Evolutionary conservation across 2,329 filamentous ascomycete genomes (phyloP).

Genomic region (Ceratocystis eucalypticola): DNA sequence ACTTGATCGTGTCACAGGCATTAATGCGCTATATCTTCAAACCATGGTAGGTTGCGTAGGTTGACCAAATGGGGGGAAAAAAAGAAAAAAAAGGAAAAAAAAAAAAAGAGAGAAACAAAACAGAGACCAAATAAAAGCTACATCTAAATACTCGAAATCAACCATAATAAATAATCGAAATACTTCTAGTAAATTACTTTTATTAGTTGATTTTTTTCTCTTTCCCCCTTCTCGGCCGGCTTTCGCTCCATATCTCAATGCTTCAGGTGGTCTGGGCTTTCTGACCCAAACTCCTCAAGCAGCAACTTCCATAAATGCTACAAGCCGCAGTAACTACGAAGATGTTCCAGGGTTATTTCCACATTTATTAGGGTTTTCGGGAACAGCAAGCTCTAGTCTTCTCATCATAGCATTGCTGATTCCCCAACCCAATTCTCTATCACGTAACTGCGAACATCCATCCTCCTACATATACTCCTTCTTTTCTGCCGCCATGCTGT

Average conservation of each 20-base stretch:
- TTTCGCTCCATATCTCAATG: neutral
- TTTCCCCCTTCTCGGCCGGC: neutral
- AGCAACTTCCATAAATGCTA: neutral
- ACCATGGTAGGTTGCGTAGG: neutral
- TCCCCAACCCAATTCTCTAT: neutral
- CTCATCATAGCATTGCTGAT: neutral
- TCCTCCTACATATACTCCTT: neutral
- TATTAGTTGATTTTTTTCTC: neutral
- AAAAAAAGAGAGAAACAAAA: neutral
- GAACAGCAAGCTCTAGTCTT: too few relatives aligned
- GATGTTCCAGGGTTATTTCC: too few relatives aligned
- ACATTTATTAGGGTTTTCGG: too few relatives aligned
- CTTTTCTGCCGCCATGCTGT: neutral
- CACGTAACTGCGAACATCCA: neutral
- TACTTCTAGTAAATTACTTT: neutral
- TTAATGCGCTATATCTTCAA: neutral
- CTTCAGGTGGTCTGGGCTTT: neutral
- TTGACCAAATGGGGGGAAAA: neutral
- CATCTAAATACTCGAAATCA: neutral
- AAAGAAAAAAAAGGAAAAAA: neutral
- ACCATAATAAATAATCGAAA: neutral
- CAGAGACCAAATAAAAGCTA: neutral
- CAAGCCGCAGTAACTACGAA: neutral
- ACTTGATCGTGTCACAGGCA: neutral
- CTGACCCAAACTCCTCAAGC: neutral